Evolutionary conservation across 164 flowering plant species (phyloP).

Genomic region (Echeveria elegans): DNA sequence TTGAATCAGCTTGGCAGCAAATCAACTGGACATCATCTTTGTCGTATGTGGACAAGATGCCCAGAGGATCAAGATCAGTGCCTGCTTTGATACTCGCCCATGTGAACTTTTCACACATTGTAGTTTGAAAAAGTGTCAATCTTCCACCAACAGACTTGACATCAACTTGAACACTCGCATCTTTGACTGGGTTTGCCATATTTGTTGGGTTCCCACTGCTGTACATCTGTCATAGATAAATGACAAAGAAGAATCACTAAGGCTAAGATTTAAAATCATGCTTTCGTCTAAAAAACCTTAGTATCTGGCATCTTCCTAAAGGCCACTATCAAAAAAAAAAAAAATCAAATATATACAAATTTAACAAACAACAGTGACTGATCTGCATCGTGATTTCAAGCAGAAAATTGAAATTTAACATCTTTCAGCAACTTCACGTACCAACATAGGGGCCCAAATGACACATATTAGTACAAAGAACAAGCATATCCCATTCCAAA

Average conservation of each 20-base stretch:
- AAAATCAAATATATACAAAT: too few relatives aligned
- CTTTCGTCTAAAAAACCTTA: too few relatives aligned
- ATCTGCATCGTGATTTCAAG: background rate
- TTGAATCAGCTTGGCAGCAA: slow-evolving; percentile 84
- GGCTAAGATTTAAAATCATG: background rate
- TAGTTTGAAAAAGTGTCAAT: slow-evolving; percentile 57
- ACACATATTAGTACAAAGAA: slow-evolving; percentile 67
- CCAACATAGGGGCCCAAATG: slow-evolving; percentile 95
- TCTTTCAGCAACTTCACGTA: slow-evolving; percentile 22
- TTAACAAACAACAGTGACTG: too few relatives aligned
- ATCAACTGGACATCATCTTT: slow-evolving; percentile 63
- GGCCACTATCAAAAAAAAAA: background rate
- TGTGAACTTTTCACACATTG: slow-evolving; percentile 47
- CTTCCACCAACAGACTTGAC: slow-evolving; percentile 56
- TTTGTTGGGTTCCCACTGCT: slow-evolving; percentile 93
- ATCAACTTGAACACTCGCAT: slow-evolving; percentile 60
- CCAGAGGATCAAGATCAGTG: slow-evolving; percentile 40
- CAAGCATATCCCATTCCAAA: slow-evolving; percentile 68
- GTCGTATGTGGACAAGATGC: slow-evolving; percentile 47
- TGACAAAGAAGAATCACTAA: background rate
- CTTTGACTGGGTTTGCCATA: slow-evolving; percentile 78
- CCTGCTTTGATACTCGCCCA: slow-evolving; percentile 36
- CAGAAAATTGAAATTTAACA: too few relatives aligned
- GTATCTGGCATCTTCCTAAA: too few relatives aligned
- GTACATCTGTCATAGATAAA: slow-evolving; percentile 49